Evolutionary conservation across 2,329 filamentous ascomycete genomes (phyloP).

Genomic region (Nakataea oryzae): DNA sequence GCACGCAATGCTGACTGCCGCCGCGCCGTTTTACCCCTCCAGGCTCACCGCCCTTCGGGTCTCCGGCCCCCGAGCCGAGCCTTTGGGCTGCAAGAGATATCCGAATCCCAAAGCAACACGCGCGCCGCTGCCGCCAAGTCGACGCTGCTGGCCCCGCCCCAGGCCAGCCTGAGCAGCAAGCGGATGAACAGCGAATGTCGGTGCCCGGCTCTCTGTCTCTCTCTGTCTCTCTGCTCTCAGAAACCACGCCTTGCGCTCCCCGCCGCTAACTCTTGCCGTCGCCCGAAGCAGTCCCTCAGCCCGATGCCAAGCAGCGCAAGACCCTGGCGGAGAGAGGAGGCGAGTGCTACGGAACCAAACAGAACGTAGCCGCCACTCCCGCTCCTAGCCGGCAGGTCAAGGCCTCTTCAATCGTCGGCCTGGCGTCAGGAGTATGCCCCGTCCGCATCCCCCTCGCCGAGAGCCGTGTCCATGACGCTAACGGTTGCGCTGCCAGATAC

Average conservation of each 20-base stretch:
- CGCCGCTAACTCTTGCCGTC: not conserved
- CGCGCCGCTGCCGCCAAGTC: conserved; percentile 21
- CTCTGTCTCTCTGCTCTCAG: not conserved
- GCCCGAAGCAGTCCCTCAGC: conserved; percentile 31
- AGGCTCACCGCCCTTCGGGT: conserved; percentile 3
- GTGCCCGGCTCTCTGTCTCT: too few species aligned
- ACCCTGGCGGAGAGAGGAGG: conserved; percentile 43
- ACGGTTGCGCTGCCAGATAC: conserved; percentile 17
- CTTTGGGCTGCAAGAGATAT: conserved; percentile 38
- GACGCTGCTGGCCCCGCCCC: conserved; percentile 21
- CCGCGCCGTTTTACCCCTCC: not conserved
- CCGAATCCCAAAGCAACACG: conserved; percentile 50
- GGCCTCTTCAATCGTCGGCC: conserved; percentile 18
- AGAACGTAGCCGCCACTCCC: conserved; percentile 22
- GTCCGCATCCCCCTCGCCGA: not conserved
- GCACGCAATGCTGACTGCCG: not conserved
- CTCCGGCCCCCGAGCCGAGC: conserved; percentile 11
- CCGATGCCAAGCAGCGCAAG: conserved; percentile 47
- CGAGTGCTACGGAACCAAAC: conserved; percentile 32
- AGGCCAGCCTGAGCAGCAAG: conserved; percentile 32
- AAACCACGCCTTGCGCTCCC: not conserved
- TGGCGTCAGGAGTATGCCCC: conserved; percentile 4
- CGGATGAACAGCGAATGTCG: conserved; percentile 19
- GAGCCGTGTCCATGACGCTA: not conserved
- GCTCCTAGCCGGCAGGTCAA: conserved; percentile 23